Evolutionary conservation across 176 grass and related monocot species (phyloP).

Genomic region (Oryza longistaminata): DNA sequence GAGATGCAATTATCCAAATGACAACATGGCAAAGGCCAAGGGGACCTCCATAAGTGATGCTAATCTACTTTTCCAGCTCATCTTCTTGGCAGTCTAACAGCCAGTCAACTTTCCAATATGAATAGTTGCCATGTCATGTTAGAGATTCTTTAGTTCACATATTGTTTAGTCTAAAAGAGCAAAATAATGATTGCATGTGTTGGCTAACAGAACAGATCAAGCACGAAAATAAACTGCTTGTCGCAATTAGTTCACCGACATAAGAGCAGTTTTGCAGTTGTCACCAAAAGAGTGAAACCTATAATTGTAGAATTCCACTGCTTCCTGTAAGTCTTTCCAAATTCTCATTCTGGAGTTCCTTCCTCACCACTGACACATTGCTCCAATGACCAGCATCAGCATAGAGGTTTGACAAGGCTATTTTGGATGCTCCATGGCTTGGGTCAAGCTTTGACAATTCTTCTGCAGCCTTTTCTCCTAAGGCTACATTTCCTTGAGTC

Average conservation of each 20-base stretch:
- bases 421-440: constrained; percentile 59
- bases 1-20: background rate
- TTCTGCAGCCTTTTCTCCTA: constrained; percentile 64
- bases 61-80: background rate
- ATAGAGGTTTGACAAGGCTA: constrained; percentile 67
- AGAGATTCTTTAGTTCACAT: background rate
- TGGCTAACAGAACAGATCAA: background rate
- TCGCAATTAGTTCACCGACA: background rate
- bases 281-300: constrained; percentile 21
- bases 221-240: constrained; percentile 14
- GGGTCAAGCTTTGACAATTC: constrained; percentile 60
- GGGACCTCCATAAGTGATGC: background rate
- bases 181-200: background rate
- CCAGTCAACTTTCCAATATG: background rate
- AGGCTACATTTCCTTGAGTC: constrained; percentile 56
- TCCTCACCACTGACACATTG: constrained; percentile 50
- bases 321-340: constrained; percentile 46
- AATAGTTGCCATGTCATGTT: background rate
- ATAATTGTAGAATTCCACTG: constrained; percentile 53
- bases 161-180: background rate
- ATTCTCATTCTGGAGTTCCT: constrained; percentile 44
- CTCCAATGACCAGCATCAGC: constrained; percentile 53
- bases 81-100: background rate
- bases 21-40: background rate
- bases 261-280: background rate